phyloP scores from a whole-genome alignment of 805 yeast genomes.

The Wickerhamomyces canadensis region DNA sequence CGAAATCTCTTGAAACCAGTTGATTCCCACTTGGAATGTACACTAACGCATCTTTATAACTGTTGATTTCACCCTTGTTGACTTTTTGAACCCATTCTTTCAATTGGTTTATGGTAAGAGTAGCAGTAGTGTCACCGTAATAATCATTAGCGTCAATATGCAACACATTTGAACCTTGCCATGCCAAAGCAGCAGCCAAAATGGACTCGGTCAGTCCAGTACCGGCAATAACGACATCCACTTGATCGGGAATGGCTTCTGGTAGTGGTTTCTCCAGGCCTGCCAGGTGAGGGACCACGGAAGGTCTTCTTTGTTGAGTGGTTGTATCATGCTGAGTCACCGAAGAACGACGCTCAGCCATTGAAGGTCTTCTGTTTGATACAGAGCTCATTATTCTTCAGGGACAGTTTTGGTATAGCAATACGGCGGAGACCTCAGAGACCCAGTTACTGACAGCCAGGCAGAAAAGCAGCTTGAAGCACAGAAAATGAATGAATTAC shows the following conservation, averaged over 20 bases:
- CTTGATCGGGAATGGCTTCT: constrained; percentile 54
- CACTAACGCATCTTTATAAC: constrained; percentile 66
- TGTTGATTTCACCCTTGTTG: constrained; percentile 32
- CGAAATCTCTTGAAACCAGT: constrained; percentile 59
- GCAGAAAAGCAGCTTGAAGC: too few species aligned
- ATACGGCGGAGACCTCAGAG: too few species aligned
- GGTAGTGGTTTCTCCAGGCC: constrained; percentile 75
- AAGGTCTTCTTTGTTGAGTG: constrained; percentile 20
- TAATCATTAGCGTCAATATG: constrained; percentile 82
- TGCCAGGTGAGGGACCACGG: constrained; percentile 61
- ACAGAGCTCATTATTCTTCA: too few species aligned
- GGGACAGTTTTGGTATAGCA: too few species aligned
- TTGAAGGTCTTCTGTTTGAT: constrained; percentile 51
- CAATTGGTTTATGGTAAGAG: constrained; percentile 81
- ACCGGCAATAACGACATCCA: constrained; percentile 88
- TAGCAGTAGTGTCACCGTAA: constrained; percentile 87
- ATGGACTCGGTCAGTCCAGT: constrained; percentile 88
- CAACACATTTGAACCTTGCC: constrained; percentile 96
- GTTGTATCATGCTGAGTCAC: constrained; percentile 23
- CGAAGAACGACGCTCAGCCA: constrained; percentile 65
- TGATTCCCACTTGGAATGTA: constrained; percentile 65
- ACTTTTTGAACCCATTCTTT: constrained; percentile 77
- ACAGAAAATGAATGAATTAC: too few species aligned
- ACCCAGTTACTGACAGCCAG: too few species aligned
- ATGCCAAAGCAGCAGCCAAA: constrained; percentile 87